phyloP scores from a whole-genome alignment of 2,329 filamentous ascomycete genomes.

The Hymenoscyphus repandus region DNA sequence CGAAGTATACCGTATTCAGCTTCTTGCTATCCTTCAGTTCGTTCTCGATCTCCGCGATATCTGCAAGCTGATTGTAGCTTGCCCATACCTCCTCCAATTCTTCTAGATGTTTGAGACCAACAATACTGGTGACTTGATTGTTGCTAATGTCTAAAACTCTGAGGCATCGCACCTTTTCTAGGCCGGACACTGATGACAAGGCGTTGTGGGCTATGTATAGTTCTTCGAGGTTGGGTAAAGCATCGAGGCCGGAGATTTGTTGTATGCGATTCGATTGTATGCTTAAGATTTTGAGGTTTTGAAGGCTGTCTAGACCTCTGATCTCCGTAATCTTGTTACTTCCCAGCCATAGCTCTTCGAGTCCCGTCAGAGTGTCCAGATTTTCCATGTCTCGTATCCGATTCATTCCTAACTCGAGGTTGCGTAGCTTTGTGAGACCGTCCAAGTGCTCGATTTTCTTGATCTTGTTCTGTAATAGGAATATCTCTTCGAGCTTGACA shows the following conservation, averaged over 20 bases:
- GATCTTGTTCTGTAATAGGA: constrained; percentile 94
- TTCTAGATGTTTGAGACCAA: constrained; percentile 62
- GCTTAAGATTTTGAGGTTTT: constrained; percentile 79
- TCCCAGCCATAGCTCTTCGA: constrained; percentile 90
- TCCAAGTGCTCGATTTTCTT: constrained; percentile 79
- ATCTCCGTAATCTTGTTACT: constrained; percentile 95
- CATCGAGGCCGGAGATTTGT: constrained; percentile 68
- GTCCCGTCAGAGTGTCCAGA: constrained; percentile 65
- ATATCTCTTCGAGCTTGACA: constrained; percentile 73
- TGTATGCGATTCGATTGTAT: constrained; percentile 94
- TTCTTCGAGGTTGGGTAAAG: constrained; percentile 75
- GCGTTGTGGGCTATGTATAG: constrained; percentile 94
- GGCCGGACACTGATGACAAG: constrained; percentile 69
- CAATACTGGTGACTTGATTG: constrained; percentile 73
- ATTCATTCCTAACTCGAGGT: constrained; percentile 89
- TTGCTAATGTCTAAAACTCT: constrained; percentile 83
- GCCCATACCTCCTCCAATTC: constrained; percentile 91
- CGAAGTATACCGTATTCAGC: constrained; percentile 89
- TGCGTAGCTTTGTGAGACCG: constrained; percentile 66
- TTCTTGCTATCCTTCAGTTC: constrained; percentile 73
- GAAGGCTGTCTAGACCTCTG: constrained; percentile 66
- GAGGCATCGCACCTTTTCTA: constrained; percentile 60
- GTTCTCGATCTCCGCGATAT: constrained; percentile 77
- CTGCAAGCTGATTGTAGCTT: constrained; percentile 75
- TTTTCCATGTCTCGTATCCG: constrained; percentile 85